These are phyloP conservation scores for Serendipita sp. DNA, from an alignment of 768 basidiomycete genomes.

Conservation along the genomic window DNA sequence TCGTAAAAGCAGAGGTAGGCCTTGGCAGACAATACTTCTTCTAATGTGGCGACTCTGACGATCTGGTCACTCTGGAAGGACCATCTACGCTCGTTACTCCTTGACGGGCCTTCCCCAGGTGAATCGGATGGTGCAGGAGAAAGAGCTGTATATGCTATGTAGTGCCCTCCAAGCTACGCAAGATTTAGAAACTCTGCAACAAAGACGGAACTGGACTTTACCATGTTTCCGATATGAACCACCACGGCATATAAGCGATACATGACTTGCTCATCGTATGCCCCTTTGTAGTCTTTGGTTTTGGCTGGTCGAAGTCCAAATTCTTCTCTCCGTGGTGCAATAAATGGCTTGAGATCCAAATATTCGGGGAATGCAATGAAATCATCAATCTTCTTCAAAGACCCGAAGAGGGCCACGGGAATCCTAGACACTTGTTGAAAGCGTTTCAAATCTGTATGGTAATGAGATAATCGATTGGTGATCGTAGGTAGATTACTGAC, in stretches of 20 bases:
- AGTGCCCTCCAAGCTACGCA: slow-evolving; percentile 72
- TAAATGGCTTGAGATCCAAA: slow-evolving; percentile 71
- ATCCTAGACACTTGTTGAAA: slow-evolving; percentile 74
- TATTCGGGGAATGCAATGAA: slow-evolving; percentile 79
- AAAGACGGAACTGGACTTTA: slow-evolving; percentile 22
- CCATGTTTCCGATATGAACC: slow-evolving; percentile 79
- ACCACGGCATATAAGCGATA: slow-evolving; percentile 68
- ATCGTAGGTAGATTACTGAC: not conserved
- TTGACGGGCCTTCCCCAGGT: slow-evolving; percentile 3
- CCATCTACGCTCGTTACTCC: slow-evolving; percentile 43
- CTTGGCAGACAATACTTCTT: slow-evolving; percentile 80
- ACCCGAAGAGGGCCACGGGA: slow-evolving; percentile 33
- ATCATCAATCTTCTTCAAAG: slow-evolving; percentile 72
- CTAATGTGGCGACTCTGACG: slow-evolving; percentile 63
- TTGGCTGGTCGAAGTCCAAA: slow-evolving; percentile 31
- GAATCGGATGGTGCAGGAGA: slow-evolving; percentile 26
- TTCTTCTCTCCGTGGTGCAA: slow-evolving; percentile 66
- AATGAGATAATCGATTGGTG: not conserved
- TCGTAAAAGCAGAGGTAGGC: slow-evolving; percentile 94
- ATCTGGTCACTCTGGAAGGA: slow-evolving; percentile 82
- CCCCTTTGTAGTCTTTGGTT: slow-evolving; percentile 14
- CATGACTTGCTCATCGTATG: slow-evolving; percentile 28
- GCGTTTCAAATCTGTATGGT: slow-evolving; percentile 49
- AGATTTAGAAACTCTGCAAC: not conserved
- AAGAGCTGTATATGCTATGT: slow-evolving; percentile 69